Evolutionary conservation across 2,329 filamentous ascomycete genomes (phyloP), one percentile per base, ranked within the genome.

Genomic region (Pseudogymnoascus verrucosus): DNA sequence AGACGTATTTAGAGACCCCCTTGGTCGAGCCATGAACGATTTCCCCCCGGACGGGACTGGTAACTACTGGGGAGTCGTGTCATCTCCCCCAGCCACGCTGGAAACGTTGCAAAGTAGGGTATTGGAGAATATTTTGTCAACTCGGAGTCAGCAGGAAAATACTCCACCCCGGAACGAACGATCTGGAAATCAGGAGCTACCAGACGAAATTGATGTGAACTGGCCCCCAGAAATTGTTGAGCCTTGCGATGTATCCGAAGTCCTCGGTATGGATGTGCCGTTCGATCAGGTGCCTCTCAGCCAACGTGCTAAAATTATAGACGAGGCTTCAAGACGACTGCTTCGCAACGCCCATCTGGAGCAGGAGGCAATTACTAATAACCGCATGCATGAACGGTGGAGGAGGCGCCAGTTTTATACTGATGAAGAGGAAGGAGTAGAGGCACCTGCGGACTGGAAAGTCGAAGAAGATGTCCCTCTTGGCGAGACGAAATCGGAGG

Each of bases 391-490:
- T 69, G 85, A 93, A 62, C 82, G 90, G 60, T 95, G 90, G 90
- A 84, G 84, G 69, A 82, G 89, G 64, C 82, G 91, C 54, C 85
- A 88, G 40, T 96, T 95, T 69, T 96, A 95, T 70, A 82, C 91
- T 0, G 91, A 96, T 64, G 89, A 92, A 74, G 91, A 96, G 76
- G 91, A 96, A 74, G 91, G 91, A 2, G 82, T 84, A 8, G 73
- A 75, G n/a, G 79, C 84, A 1, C 89, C 89, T 0, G 78, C 82
- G 5, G 85, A 84, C 26, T 92, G 87, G 79, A 78, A 82, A 21
- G 79, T 83, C 4, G 81, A 84, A 12, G 81, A 88, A 44, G 86
- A 88, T 67, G 74, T 87, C 10, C 66, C 71, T n/a, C 51, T 57
- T 14, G 51, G 51, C 3, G 51, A 57, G 51, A 57, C 60, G 10